Base-by-base conservation (phyloP, 2,329 filamentous ascomycete species). In the Xylaria sp. region DNA sequence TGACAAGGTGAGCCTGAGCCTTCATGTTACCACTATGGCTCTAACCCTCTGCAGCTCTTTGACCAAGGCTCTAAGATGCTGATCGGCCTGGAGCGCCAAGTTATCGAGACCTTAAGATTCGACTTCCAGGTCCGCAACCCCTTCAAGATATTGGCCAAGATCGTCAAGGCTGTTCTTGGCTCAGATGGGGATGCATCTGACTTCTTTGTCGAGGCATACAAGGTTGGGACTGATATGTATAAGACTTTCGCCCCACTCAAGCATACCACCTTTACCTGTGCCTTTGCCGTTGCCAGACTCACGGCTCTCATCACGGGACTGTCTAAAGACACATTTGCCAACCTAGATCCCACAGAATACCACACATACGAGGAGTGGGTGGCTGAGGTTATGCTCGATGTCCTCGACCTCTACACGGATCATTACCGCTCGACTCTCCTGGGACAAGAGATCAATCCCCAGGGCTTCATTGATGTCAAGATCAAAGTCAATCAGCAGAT, bases 171-270 rank as follows among this genome's bases (percentile, higher is more conserved):
- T 51, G 84, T 90, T 63, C 77, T 86, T 17, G 80, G 73, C 22
- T 65, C 78, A 38, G 72, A 71, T 2, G 79, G 82, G 5, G 82
- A 87, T 7, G 83, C 85, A 5, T 85, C 56, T 39, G 80, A 84
- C 10, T 87, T 94, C 67, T 87, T 89, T 33, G 84, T 84, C 17
- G 85, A 89, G 0, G 92, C 93, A 0, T 97, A 94, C 80, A 89
- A 90, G 69, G 92, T 98, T 77, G 92, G 90, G 53, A 87, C 95
- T 59, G 96, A 99, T 79, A 83, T 97, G 53, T 97, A 97, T 81
- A 93, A 94, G 76, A 99, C 96, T 0, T 96, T 96, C 78, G 90
- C 93, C 0, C 94, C 94, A 9, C 85, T 98, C 65, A 98, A 98
- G 81, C 93, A 97, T 74, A 92, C 90, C 0, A 92, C 92, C 0